phyloP scores from a whole-genome alignment of 2,329 filamentous ascomycete species.

The Penicillium griseofulvum region DNA sequence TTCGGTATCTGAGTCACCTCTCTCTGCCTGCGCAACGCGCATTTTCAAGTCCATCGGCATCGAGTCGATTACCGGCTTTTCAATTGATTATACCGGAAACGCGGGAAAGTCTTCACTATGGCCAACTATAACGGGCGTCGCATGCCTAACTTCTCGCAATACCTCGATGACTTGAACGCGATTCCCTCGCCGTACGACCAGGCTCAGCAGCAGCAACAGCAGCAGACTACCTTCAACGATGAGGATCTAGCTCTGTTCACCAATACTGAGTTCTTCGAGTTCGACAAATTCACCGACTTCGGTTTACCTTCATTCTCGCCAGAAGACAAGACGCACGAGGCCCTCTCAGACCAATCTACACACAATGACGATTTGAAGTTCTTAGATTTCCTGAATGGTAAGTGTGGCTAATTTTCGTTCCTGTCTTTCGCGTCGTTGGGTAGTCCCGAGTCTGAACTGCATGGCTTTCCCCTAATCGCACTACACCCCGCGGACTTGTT shows the following conservation, averaged over 20 bases:
- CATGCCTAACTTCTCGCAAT: slow-evolving; percentile 84
- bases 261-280: slow-evolving; percentile 79
- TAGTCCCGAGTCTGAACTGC: slow-evolving; percentile 6
- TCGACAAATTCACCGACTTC: slow-evolving; percentile 53
- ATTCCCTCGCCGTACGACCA: slow-evolving; percentile 64
- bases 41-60: slow-evolving; percentile 6
- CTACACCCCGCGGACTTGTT: slow-evolving; percentile 2
- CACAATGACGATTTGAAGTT: slow-evolving; percentile 40
- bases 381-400: slow-evolving; percentile 43
- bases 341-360: slow-evolving; percentile 19
- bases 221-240: slow-evolving; percentile 62
- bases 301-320: slow-evolving; percentile 33
- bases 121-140: slow-evolving; percentile 73
- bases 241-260: slow-evolving; percentile 76
- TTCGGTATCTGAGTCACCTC: slow-evolving; percentile 19
- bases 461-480: slow-evolving; percentile 13
- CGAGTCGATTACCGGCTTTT: neutral
- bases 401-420: slow-evolving; percentile 21
- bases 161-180: slow-evolving; percentile 80
- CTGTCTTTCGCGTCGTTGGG: slow-evolving; percentile 16
- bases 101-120: slow-evolving; percentile 50
- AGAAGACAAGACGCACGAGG: slow-evolving; percentile 29
- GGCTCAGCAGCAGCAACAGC: slow-evolving; percentile 56
- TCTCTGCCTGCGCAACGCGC: slow-evolving; percentile 11
- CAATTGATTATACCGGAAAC: neutral